These are phyloP conservation scores for Microcera coccophila DNA, from an alignment of 2,329 filamentous ascomycete genomes.

Conservation along the genomic window DNA sequence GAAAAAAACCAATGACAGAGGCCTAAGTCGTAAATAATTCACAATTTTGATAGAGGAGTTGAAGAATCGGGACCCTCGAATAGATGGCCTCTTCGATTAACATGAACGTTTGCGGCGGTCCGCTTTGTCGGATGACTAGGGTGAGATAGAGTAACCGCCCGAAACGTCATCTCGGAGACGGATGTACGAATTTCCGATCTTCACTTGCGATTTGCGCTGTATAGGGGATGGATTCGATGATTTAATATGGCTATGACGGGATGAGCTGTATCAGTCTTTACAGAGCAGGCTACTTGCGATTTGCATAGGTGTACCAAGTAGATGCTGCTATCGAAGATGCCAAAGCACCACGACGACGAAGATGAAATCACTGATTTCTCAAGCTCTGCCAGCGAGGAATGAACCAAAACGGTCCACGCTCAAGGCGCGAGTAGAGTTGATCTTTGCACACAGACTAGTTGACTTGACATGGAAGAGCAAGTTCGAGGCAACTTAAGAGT, in stretches of 20 bases:
- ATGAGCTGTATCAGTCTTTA: constrained; percentile 33
- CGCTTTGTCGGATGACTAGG: constrained; percentile 14
- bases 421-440: constrained; percentile 46
- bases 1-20: constrained; percentile 16
- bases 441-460: constrained; percentile 98
- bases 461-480: constrained; percentile 74
- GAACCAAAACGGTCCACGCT: constrained; percentile 50
- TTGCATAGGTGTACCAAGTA: constrained; percentile 34
- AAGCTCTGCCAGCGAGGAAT: constrained; percentile 25
- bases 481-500: constrained; percentile 94
- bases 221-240: too few species aligned
- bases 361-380: constrained; percentile 30
- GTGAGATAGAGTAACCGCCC: constrained; percentile 10
- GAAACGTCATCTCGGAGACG: constrained; percentile 26
- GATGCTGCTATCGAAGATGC: constrained; percentile 31
- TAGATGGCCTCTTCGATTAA: constrained; percentile 22
- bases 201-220: too few species aligned
- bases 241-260: too few species aligned
- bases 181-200: constrained; percentile 22
- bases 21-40: constrained; percentile 5
- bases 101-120: constrained; percentile 20
- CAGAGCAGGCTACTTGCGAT: constrained; percentile 26
- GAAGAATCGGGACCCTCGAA: constrained; percentile 5
- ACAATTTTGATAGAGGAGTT: not conserved
- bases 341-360: constrained; percentile 27